A percentile compares a stretch with the other conserved stretches of the same genome.
phyloP scores from a whole-genome alignment of 371 early-diverging fungal genomes.

The Zychaea mexicana region DNA sequence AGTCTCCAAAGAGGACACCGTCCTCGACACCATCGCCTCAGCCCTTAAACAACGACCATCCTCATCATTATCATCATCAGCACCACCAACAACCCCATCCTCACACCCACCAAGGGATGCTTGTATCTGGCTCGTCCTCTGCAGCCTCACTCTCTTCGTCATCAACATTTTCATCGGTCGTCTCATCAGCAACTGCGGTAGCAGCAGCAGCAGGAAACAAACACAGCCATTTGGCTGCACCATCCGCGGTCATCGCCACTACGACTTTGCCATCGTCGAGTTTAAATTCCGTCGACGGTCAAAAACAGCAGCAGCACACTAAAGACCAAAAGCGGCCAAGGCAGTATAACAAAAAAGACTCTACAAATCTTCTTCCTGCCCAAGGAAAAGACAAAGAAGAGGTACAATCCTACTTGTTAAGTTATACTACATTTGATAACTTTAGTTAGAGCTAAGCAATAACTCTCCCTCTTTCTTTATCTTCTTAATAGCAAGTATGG shows the following conservation, averaged over 20 bases:
- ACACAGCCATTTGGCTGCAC: not conserved
- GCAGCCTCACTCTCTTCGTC: not conserved
- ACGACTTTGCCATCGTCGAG: constrained; percentile 14
- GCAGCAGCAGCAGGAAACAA: not conserved
- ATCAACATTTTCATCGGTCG: not conserved
- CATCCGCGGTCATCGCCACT: constrained; percentile 4
- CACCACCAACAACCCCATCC: not conserved
- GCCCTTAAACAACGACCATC: not conserved
- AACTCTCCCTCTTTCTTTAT: not conserved
- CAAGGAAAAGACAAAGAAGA: constrained; percentile 26
- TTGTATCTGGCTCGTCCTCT: not conserved
- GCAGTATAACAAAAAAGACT: constrained; percentile 17
- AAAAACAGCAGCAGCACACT: constrained; percentile 8
- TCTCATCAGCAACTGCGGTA: not conserved
- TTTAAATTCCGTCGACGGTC: constrained; percentile 18
- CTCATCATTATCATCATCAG: not conserved
- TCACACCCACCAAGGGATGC: not conserved
- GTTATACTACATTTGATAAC: not conserved
- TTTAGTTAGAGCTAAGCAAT: not conserved
- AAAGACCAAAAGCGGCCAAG: constrained; percentile 16
- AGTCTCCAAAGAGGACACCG: not conserved
- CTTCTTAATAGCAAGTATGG: constrained; percentile 62
- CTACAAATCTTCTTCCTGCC: not conserved
- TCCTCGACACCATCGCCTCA: not conserved
- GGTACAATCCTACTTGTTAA: constrained; percentile 2